Evolutionary conservation across 768 basidiomycete species (phyloP).

Genomic region (Rhodotorula paludigena): DNA sequence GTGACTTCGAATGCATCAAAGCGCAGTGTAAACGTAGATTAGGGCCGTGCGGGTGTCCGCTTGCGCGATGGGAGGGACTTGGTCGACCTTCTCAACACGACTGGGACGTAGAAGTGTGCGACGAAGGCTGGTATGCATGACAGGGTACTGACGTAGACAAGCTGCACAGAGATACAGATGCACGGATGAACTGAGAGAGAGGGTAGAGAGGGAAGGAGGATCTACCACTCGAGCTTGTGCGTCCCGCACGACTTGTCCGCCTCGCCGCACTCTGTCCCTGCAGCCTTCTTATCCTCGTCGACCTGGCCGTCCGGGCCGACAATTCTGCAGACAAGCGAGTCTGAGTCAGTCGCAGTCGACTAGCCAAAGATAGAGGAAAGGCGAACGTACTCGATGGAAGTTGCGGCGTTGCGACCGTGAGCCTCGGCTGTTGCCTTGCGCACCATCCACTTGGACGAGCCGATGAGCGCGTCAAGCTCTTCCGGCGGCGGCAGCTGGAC

Average conservation of each 20-base stretch:
- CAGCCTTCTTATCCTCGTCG: slow-evolving; percentile 28
- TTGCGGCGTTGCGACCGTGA: slow-evolving; percentile 41
- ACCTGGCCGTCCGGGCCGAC: slow-evolving; percentile 40
- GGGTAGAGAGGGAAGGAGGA: neutral
- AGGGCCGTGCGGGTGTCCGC: too few species aligned
- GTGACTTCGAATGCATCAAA: too few species aligned
- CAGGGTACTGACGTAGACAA: neutral
- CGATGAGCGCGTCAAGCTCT: slow-evolving; percentile 60
- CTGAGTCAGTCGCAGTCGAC: neutral
- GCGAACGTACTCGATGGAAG: slow-evolving; percentile 44
- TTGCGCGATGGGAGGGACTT: too few species aligned
- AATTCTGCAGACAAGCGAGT: slow-evolving; percentile 39
- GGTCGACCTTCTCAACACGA: too few species aligned
- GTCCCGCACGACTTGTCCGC: slow-evolving; percentile 20
- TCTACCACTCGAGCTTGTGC: slow-evolving; percentile 31
- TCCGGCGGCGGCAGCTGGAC: slow-evolving; percentile 56
- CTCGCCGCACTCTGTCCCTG: slow-evolving; percentile 14
- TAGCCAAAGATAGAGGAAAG: neutral
- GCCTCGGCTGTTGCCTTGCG: slow-evolving; percentile 53
- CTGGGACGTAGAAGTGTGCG: too few species aligned
- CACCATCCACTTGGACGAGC: slow-evolving; percentile 42
- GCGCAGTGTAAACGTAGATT: too few species aligned
- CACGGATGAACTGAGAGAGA: neutral
- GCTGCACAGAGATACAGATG: too few species aligned
- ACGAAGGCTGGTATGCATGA: too few species aligned